Evolutionary conservation across 352 stramenopile species (phyloP), one percentile per base, ranked within the genome.

Genomic region (Phytophthora pistaciae): DNA sequence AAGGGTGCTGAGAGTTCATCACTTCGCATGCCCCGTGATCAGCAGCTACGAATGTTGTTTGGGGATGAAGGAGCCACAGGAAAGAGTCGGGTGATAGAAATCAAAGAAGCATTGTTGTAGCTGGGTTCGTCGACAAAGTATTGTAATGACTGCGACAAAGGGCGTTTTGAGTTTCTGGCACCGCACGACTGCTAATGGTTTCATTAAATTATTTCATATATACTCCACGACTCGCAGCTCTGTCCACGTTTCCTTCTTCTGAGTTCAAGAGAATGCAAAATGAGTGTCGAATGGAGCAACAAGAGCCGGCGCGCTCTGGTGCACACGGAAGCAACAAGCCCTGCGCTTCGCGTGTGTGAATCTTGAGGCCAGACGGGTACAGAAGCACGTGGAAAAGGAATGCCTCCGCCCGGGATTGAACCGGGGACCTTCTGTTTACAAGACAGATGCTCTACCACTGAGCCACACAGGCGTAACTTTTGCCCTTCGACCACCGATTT

Each of bases 391-490:
- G 48, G 50, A 42, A 57, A 62, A 46, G 29, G 21, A 0, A 58
- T 77, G 64, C 64, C 70, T 77, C 64, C 64, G 66, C 64, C 70
- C 64, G 58, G 70, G 70, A 74, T 77, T 77, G 65, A 77, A 74
- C 70, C 36, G 70, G 70, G 70, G 65, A 77, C 70, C 70, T 77
- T 77, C 70, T 77, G 65, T 73, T 74, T 77, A 77, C 70, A 77
- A 77, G 70, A 73, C 70, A 77, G 65, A 74, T 77, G 70, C 70
- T 73, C 70, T 77, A 73, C 70, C 70, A 77, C 70, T 77, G 60
- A 77, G 64, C 70, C 70, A 77, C 70, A 68, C 55, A 78, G 71
- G 71, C 71, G 40, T 61, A 57, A 46, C 23, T 59, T 65, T 56
- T 46, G 7, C n/a, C 16, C 23, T 5, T n/a, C 42, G 13, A 23